Conservation (phyloP, 495 filamentous ascomycete species). For the Penicillium antarcticum region DNA sequence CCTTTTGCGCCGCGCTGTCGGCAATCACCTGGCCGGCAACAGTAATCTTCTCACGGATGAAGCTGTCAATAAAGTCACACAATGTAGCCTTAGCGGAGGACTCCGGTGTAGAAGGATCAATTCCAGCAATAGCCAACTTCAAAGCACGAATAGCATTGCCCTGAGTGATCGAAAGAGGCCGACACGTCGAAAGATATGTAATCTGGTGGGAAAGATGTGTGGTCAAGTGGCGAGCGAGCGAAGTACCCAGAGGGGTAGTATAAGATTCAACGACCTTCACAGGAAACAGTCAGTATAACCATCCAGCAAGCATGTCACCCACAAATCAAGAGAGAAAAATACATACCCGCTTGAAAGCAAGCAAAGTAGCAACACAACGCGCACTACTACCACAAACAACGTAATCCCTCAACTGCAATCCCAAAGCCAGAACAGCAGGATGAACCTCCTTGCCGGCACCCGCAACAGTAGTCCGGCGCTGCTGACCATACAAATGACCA, state of each 20-base stretch:
- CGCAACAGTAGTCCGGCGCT: slow-evolving; percentile 63
- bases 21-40: slow-evolving; percentile 84
- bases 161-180: slow-evolving; percentile 89
- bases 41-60: slow-evolving; percentile 86
- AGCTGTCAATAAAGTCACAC: slow-evolving; percentile 77
- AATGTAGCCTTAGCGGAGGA: slow-evolving; percentile 71
- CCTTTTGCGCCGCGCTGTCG: slow-evolving; percentile 65
- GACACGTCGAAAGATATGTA: slow-evolving; percentile 85
- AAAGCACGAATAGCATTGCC: slow-evolving; percentile 94
- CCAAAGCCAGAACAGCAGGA: slow-evolving; percentile 78
- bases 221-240: slow-evolving; percentile 84
- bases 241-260: slow-evolving; percentile 76
- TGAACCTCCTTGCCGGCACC: slow-evolving; percentile 87
- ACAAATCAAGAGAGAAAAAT: background rate
- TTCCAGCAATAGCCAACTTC: slow-evolving; percentile 80
- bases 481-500: slow-evolving; percentile 78
- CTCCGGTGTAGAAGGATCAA: slow-evolving; percentile 80
- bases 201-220: slow-evolving; percentile 95
- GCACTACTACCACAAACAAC: slow-evolving; percentile 86
- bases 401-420: slow-evolving; percentile 88
- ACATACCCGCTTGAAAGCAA: slow-evolving; percentile 83
- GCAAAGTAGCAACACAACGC: slow-evolving; percentile 78
- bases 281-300: slow-evolving; percentile 7
- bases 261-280: slow-evolving; percentile 84
- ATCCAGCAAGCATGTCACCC: background rate